Evolutionary conservation across 768 basidiomycete species (phyloP), one percentile per base, ranked within the genome.

Genomic region (Termitomyces sp.): DNA sequence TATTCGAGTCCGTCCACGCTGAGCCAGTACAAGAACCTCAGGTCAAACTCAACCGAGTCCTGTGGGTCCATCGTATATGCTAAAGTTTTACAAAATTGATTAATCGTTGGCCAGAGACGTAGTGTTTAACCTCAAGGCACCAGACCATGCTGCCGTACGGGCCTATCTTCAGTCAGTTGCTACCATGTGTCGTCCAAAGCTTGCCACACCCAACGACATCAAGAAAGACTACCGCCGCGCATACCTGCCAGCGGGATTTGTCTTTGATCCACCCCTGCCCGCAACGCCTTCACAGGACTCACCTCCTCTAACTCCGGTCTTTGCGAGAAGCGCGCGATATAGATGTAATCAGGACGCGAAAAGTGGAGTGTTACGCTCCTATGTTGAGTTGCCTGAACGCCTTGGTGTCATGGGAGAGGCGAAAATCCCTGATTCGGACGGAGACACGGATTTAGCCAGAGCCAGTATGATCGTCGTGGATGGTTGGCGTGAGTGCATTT

Each of bases 401-500:
- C 51, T 64, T 42, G 61, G 57, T 22, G 59, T 55, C 14, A 20
- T 10, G 29, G 3, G 37, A 13, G 55, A 51, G n/a, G 71, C 72
- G 32, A 57, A 63, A 24, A 65, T 62, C 46, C 62, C 43, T 60
- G 41, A 61, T 39, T 47, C 57, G 24, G 59, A 59, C 37, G 42
- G 53, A 60, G 58, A 12, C 61, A 67, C 46, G 57, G 71, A 46
- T 63, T 68, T 46, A 70, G 75, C 76, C n/a, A 65, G 64, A 34
- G 75, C 77, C 50, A 80, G 82, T 65, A 79, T 90, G 75, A 70
- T 77, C 9, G 63, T 87, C 34, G 79, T 88, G 1, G 76, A 82
- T 67, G 88, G 86, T 29, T 86, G 86, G 85, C 67, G 88, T 88
- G 64, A 44, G 80, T 77, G 27, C n/a, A 52, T 29, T 29, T 49